Evolutionary conservation across 2,329 filamentous ascomycete species (phyloP).

Genomic region (Colletotrichum sp.): DNA sequence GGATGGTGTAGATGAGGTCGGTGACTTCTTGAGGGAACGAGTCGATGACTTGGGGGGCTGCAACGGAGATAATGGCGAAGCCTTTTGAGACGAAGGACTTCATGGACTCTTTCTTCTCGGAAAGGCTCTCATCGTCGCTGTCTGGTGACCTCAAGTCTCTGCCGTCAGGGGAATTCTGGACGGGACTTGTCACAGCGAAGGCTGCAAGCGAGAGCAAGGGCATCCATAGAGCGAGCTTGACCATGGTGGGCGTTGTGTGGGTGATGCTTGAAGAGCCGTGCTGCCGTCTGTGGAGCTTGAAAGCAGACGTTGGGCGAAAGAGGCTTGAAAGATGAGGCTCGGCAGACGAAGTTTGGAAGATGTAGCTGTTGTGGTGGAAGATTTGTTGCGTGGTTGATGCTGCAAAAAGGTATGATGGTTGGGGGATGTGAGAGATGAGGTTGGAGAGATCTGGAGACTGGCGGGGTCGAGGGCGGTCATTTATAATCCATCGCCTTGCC

Average conservation of each 20-base stretch:
- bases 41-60: too few relatives aligned
- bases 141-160: not conserved
- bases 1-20: accelerated
- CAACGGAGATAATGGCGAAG: too few relatives aligned
- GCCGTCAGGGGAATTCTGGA: not conserved
- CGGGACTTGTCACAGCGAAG: not conserved
- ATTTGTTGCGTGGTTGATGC: not conserved
- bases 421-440: not conserved
- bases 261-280: not conserved
- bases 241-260: not conserved
- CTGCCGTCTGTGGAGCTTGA: not conserved
- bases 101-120: not conserved
- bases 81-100: too few relatives aligned
- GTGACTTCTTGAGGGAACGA: not conserved
- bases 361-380: not conserved
- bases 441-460: not conserved
- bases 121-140: not conserved
- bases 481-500: not conserved
- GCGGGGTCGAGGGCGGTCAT: not conserved
- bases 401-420: not conserved
- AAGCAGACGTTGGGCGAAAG: not conserved
- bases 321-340: not conserved
- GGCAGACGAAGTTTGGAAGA: not conserved
- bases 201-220: not conserved
- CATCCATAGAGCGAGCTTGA: not conserved